phyloP scores from a whole-genome alignment of 2,329 filamentous ascomycete species.

The Cercospora sp. region DNA sequence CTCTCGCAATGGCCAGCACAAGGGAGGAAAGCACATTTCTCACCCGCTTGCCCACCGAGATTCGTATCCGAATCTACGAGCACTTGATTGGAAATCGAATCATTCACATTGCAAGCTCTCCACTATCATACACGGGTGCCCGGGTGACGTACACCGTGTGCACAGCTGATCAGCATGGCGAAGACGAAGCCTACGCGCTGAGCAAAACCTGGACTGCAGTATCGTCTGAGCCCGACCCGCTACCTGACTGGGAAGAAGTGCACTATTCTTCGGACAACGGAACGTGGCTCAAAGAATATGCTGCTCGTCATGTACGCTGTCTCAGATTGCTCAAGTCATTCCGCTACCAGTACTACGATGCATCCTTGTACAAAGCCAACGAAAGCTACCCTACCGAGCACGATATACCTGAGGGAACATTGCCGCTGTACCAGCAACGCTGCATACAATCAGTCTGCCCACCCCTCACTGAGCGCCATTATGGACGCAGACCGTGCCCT shows the following conservation, averaged over 20 bases:
- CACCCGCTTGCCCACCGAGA: neutral
- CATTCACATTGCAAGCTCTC: neutral
- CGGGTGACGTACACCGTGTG: neutral
- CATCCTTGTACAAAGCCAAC: neutral
- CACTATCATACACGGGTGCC: neutral
- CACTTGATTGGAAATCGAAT: neutral
- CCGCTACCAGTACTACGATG: neutral
- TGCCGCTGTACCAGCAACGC: conserved; percentile 1
- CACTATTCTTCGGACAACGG: neutral
- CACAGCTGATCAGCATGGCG: neutral
- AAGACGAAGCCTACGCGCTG: neutral
- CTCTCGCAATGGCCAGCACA: neutral
- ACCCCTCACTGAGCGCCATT: neutral
- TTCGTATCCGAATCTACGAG: neutral
- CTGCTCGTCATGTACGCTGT: neutral
- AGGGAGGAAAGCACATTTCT: neutral
- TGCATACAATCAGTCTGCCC: neutral
- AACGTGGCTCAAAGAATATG: neutral
- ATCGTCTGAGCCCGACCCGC: neutral
- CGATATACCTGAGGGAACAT: neutral
- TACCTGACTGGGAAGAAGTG: neutral
- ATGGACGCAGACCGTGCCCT: neutral
- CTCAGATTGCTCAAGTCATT: neutral
- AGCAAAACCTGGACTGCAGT: neutral
- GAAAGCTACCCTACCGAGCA: neutral